Conservation (phyloP, 768 basidiomycete genomes). For the Obba rivulosa region DNA sequence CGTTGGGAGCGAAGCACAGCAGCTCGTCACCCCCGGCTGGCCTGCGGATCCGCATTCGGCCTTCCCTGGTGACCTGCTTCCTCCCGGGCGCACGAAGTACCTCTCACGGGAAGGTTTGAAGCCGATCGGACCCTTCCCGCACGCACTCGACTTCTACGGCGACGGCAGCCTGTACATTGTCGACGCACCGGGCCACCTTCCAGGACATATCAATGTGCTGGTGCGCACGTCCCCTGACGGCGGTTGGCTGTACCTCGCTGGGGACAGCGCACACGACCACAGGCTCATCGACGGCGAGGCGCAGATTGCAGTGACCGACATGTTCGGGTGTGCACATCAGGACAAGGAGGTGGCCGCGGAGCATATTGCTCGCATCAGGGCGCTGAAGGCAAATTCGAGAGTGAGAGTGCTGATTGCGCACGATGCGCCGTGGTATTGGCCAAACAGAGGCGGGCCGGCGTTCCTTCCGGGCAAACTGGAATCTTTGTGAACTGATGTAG, state of each 20-base stretch:
- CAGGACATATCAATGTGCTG: constrained; percentile 48
- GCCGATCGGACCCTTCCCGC: constrained; percentile 46
- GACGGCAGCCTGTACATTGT: constrained; percentile 58
- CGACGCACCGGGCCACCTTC: constrained; percentile 52
- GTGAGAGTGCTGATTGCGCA: constrained; percentile 49
- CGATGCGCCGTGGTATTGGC: constrained; percentile 46
- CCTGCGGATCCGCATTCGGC: constrained; percentile 33
- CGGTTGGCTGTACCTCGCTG: constrained; percentile 50
- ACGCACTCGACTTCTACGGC: constrained; percentile 45
- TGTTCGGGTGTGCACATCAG: constrained; percentile 35
- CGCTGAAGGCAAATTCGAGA: constrained; percentile 26
- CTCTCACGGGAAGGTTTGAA: constrained; percentile 25
- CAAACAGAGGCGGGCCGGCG: constrained; percentile 35
- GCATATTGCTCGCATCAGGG: constrained; percentile 36
- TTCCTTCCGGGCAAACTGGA: constrained; percentile 29
- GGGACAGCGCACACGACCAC: constrained; percentile 33
- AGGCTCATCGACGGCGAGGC: constrained; percentile 27
- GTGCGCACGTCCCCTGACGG: constrained; percentile 49
- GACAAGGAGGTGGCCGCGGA: constrained; percentile 38
- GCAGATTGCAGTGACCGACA: constrained; percentile 28
- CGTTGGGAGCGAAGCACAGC: constrained; percentile 36
- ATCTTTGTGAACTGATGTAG: constrained; percentile 2
- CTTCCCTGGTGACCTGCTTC: constrained; percentile 16
- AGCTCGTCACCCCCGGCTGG: constrained; percentile 33
- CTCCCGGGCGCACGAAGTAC: constrained; percentile 9